These are phyloP conservation scores for Podila horticola DNA, from an alignment of 192 early-diverging fungal species.

Conservation along the genomic window DNA sequence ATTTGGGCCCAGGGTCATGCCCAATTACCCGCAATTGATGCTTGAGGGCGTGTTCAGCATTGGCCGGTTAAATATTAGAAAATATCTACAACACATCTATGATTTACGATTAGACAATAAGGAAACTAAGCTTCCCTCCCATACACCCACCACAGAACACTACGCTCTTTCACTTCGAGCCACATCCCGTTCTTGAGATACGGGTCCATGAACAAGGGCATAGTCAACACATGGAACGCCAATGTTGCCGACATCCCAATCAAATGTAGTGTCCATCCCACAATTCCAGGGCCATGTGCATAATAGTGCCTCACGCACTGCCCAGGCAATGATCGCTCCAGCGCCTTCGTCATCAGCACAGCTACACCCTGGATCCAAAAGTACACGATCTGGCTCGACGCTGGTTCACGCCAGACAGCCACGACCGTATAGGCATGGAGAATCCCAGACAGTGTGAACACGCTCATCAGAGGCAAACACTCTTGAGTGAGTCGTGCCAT, in stretches of 20 bases:
- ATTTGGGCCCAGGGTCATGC: too few relatives aligned
- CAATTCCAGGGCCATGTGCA: not conserved
- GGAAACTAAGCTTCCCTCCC: not conserved
- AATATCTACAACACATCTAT: too few relatives aligned
- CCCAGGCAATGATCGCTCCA: constrained; percentile 6
- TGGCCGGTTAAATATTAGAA: too few relatives aligned
- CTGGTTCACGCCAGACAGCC: constrained; percentile 18
- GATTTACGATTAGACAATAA: too few relatives aligned
- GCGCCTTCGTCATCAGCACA: constrained; percentile 17
- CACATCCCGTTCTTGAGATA: constrained; percentile 28
- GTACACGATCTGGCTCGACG: constrained; percentile 38
- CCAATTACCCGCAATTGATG: too few relatives aligned
- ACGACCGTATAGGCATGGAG: constrained; percentile 33
- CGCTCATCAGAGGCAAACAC: constrained; percentile 16
- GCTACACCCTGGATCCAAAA: constrained; percentile 33
- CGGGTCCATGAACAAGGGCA: constrained; percentile 34
- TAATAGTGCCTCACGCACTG: not conserved
- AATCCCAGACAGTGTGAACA: constrained; percentile 27
- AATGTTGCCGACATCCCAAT: constrained; percentile 9
- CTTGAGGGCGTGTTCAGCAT: too few relatives aligned
- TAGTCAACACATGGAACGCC: constrained; percentile 7
- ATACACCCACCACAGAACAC: constrained; percentile 29
- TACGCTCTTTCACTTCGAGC: constrained; percentile 17
- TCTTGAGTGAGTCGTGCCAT: not conserved
- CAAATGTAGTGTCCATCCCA: not conserved